Percentiles rank a stretch among this genome's conserved stretches.
These are phyloP conservation scores for Populus pruinosa DNA, from an alignment of 345 rosid genomes.

Conservation along the genomic window DNA sequence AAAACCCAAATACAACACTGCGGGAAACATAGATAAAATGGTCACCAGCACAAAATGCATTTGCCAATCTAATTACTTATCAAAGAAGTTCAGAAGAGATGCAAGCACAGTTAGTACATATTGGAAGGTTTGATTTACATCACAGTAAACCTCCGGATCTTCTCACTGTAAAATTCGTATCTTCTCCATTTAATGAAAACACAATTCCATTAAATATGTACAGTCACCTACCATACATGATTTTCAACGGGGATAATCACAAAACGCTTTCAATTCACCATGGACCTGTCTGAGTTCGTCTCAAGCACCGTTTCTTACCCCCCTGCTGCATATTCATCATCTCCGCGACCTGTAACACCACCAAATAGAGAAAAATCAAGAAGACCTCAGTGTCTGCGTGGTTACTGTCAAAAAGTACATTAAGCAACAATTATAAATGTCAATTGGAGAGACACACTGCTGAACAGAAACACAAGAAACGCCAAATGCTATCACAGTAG, in stretches of 20 bases:
- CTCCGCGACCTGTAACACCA: slow-evolving; percentile 53
- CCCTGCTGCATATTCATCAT: slow-evolving; percentile 52
- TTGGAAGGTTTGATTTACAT: slow-evolving; percentile 14
- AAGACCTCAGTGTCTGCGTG: not conserved
- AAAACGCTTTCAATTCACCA: slow-evolving; percentile 50
- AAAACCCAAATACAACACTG: not conserved
- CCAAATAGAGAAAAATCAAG: not conserved
- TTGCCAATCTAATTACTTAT: slow-evolving; percentile 3
- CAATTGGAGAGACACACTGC: not conserved
- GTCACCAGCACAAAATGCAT: slow-evolving; percentile 1
- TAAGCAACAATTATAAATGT: not conserved
- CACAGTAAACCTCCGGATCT: slow-evolving; percentile 7
- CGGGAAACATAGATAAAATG: not conserved
- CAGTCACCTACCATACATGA: slow-evolving; percentile 30
- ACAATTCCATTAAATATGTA: slow-evolving; percentile 34
- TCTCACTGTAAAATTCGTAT: slow-evolving; percentile 3
- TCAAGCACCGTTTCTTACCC: slow-evolving; percentile 58
- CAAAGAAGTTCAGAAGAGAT: slow-evolving; percentile 6
- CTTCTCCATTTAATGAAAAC: slow-evolving; percentile 22
- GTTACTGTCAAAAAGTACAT: not conserved
- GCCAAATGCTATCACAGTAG: not conserved
- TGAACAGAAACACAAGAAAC: not conserved
- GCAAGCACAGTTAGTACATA: slow-evolving; percentile 1
- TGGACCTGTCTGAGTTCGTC: slow-evolving; percentile 84
- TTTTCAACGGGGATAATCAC: slow-evolving; percentile 25